These are phyloP conservation scores for Aureobasidium sp. DNA, from an alignment of 2,329 filamentous ascomycete genomes.

Conservation along the genomic window DNA sequence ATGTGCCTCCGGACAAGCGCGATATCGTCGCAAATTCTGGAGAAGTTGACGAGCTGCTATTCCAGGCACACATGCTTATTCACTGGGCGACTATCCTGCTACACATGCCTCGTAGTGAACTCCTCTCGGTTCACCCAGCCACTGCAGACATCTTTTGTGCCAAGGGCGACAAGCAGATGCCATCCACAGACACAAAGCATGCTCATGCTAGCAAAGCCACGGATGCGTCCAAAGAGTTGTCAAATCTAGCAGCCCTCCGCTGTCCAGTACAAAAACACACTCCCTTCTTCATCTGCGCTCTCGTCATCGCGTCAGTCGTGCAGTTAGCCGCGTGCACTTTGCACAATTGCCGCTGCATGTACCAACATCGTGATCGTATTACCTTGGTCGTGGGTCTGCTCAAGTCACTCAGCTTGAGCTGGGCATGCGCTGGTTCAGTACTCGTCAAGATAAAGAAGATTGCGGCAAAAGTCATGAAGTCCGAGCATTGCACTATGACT, in stretches of 20 bases:
- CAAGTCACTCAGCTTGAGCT: conserved; percentile 59
- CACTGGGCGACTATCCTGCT: conserved; percentile 60
- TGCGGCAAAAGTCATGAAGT: conserved; percentile 35
- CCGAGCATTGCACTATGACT: conserved; percentile 2
- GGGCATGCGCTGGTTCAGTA: conserved; percentile 64
- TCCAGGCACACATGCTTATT: conserved; percentile 79
- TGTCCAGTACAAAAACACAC: conserved; percentile 62
- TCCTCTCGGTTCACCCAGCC: conserved; percentile 55
- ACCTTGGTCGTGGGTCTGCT: conserved; percentile 74
- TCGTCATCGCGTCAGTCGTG: conserved; percentile 72
- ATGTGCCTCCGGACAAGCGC: conserved; percentile 65
- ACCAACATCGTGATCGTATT: conserved; percentile 60
- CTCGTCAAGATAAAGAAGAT: conserved; percentile 68
- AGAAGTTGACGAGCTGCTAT: conserved; percentile 79
- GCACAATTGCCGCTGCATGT: conserved; percentile 46
- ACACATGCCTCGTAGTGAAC: conserved; percentile 71
- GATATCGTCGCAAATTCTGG: conserved; percentile 65
- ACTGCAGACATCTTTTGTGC: conserved; percentile 37
- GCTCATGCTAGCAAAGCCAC: conserved; percentile 75
- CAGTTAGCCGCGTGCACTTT: conserved; percentile 72
- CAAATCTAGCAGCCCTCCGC: conserved; percentile 66
- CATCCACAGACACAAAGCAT: conserved; percentile 48
- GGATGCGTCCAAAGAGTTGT: conserved; percentile 69
- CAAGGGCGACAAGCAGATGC: conserved; percentile 39
- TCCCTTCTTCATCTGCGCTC: conserved; percentile 75